A percentile compares a stretch with the other conserved stretches of the same genome.
Evolutionary conservation across 192 early-diverging fungal species (phyloP).

Genomic region (Umbelopsis vinacea): DNA sequence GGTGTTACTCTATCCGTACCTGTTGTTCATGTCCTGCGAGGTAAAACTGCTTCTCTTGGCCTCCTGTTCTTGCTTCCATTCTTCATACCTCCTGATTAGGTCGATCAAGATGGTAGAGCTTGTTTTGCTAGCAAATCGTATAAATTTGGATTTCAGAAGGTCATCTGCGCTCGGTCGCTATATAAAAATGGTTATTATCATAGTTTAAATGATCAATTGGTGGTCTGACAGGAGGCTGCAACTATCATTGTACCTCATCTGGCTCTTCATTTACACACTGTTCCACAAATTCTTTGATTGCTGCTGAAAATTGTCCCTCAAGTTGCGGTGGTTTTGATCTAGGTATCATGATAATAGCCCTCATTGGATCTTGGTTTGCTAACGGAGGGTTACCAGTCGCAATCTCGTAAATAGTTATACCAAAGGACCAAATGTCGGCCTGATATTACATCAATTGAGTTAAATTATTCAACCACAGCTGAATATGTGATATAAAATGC

Average conservation of each 20-base stretch:
- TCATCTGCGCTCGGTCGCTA: conserved; percentile 89
- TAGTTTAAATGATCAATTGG: not conserved
- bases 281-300: conserved; percentile 89
- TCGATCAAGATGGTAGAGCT: conserved; percentile 60
- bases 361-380: conserved; percentile 87
- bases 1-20: conserved; percentile 8
- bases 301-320: conserved; percentile 76
- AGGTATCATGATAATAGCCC: conserved; percentile 88
- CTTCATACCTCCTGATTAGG: conserved; percentile 64
- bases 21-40: conserved; percentile 29
- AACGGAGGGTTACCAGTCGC: conserved; percentile 95
- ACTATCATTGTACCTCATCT: conserved; percentile 56
- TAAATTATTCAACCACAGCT: not conserved
- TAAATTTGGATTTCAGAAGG: conserved; percentile 81
- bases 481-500: not conserved
- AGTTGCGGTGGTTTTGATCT: conserved; percentile 79
- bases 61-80: conserved; percentile 57
- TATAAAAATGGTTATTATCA: not conserved
- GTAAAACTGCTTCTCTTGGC: conserved; percentile 27
- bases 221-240: not conserved
- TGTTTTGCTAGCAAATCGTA: conserved; percentile 61
- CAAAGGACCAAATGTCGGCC: conserved; percentile 99
- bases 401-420: conserved; percentile 97
- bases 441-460: conserved; percentile 29
- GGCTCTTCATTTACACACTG: conserved; percentile 88